Conservation (phyloP, 805 yeast genomes). For the Candida fluviatilis region DNA sequence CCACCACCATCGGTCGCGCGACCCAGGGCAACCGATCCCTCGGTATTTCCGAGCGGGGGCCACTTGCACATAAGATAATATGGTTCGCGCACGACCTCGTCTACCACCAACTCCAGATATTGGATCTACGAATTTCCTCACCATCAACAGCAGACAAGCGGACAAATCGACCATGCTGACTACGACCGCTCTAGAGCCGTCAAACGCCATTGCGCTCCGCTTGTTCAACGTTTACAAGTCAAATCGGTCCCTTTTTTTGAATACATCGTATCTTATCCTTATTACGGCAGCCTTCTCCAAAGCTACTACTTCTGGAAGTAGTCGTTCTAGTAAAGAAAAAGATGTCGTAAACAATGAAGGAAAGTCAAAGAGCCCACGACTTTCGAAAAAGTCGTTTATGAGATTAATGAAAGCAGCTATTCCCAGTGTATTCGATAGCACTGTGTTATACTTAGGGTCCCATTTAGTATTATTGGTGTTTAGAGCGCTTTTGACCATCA, state of each 20-base stretch:
- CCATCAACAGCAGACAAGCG: no score
- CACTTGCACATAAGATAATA: no score
- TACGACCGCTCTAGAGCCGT: neutral
- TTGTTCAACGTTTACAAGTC: conserved; percentile 33
- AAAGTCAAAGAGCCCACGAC: conserved; percentile 19
- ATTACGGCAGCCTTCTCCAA: conserved; percentile 42
- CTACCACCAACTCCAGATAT: no score
- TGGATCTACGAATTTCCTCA: no score
- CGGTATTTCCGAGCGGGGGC: no score
- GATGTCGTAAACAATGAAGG: conserved; percentile 1
- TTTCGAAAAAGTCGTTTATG: conserved; percentile 26
- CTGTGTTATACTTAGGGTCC: conserved; percentile 34
- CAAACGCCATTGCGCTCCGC: conserved; percentile 18
- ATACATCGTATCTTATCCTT: conserved; percentile 38
- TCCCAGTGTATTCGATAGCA: conserved; percentile 25
- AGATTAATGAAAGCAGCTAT: conserved; percentile 32
- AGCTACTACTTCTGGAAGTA: conserved; percentile 27
- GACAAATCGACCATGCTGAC: neutral
- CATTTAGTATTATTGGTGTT: conserved; percentile 60
- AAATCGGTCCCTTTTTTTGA: conserved; percentile 36
- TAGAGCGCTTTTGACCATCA: conserved; percentile 71
- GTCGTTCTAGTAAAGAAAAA: conserved; percentile 6
- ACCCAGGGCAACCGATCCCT: no score
- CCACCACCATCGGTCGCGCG: no score
- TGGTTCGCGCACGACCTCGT: no score